These are phyloP conservation scores for Phialocephala subalpina DNA, from an alignment of 2,329 filamentous ascomycete genomes.

Conservation along the genomic window DNA sequence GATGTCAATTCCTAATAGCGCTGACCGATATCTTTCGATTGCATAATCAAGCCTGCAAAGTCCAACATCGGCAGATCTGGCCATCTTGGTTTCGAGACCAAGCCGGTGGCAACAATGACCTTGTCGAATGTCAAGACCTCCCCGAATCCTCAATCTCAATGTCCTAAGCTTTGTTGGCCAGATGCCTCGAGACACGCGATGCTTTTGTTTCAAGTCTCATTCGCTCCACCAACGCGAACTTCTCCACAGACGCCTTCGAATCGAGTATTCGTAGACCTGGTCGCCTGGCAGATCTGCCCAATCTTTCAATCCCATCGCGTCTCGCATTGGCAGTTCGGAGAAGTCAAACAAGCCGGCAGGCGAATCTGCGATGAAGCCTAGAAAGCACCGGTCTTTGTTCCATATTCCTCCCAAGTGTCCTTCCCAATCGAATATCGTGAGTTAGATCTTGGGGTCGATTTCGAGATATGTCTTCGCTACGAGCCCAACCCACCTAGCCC, in stretches of 20 bases:
- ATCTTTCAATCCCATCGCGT: constrained; percentile 24
- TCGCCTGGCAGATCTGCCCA: constrained; percentile 22
- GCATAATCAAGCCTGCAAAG: constrained; percentile 19
- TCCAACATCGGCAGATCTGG: constrained; percentile 20
- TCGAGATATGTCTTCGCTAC: constrained; percentile 28
- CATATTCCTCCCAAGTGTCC: constrained; percentile 28
- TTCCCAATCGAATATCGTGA: constrained; percentile 28
- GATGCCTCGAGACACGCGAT: constrained; percentile 17
- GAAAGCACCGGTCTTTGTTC: constrained; percentile 20
- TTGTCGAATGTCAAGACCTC: constrained; percentile 22
- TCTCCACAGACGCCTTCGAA: constrained; percentile 24
- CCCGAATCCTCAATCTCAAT: constrained; percentile 13
- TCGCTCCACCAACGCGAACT: constrained; percentile 21
- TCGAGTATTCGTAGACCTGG: constrained; percentile 23
- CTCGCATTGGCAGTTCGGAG: constrained; percentile 27
- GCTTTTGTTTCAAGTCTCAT: constrained; percentile 19
- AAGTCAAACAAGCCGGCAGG: constrained; percentile 27
- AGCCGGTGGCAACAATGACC: constrained; percentile 25
- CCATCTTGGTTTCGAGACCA: constrained; percentile 27
- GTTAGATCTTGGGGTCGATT: constrained; percentile 23
- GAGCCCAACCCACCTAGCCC: constrained; percentile 27
- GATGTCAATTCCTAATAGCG: constrained; percentile 18
- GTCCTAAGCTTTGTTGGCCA: constrained; percentile 18
- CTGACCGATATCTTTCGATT: constrained; percentile 25
- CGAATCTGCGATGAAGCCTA: constrained; percentile 21